These are phyloP conservation scores for Aureobasidium melanogenum DNA, from an alignment of 2,329 filamentous ascomycete genomes.

Conservation along the genomic window DNA sequence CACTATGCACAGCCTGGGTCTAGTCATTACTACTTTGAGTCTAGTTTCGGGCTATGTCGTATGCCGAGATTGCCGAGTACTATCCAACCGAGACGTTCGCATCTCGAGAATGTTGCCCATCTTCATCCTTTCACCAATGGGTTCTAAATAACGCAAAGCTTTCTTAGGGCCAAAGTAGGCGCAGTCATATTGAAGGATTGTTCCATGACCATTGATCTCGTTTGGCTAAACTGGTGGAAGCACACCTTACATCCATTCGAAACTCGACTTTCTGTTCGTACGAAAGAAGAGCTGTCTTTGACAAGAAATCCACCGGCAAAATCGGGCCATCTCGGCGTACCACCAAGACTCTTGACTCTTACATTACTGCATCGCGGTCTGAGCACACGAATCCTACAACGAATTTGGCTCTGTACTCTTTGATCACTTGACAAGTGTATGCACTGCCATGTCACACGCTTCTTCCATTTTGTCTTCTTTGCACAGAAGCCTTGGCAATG, in stretches of 20 bases:
- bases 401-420: not conserved
- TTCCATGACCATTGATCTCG: not conserved
- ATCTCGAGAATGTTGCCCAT: conserved; percentile 3
- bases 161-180: not conserved
- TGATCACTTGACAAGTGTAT: conserved; percentile 5
- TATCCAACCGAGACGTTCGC: not conserved
- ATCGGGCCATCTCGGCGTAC: conserved; percentile 1
- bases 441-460: not conserved
- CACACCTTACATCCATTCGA: not conserved
- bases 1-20: not conserved
- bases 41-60: not conserved
- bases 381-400: not conserved
- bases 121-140: not conserved
- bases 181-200: not conserved
- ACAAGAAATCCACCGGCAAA: not conserved
- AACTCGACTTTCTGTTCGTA: not conserved
- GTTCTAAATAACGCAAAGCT: not conserved
- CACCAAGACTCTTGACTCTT: conserved; percentile 8
- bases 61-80: conserved; percentile 7
- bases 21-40: not conserved
- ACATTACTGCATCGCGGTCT: not conserved
- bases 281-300: not conserved
- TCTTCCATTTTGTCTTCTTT: not conserved
- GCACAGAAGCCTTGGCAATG: conserved; percentile 1
- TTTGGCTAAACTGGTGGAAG: not conserved